Conservation (phyloP, 768 basidiomycete species). For the Boletus vermiculosoides region DNA sequence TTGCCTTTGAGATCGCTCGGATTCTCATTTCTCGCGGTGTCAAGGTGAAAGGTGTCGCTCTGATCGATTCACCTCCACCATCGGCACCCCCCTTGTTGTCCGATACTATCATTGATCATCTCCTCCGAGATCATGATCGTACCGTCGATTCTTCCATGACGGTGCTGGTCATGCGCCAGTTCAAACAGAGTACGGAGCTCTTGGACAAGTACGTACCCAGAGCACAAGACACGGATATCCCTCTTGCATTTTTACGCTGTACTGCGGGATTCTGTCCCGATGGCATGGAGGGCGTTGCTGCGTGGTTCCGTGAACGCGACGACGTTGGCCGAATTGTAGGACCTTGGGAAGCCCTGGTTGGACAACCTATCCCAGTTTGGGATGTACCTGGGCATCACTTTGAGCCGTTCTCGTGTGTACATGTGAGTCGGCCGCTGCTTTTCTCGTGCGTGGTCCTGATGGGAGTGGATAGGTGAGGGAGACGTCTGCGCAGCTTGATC, state of each 20-base stretch:
- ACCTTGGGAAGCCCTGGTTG: slow-evolving; percentile 50
- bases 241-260: slow-evolving; percentile 54
- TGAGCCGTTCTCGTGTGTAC: slow-evolving; percentile 46
- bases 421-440: slow-evolving; percentile 40
- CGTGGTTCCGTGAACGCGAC: slow-evolving; percentile 52
- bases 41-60: slow-evolving; percentile 52
- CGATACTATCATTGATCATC: slow-evolving; percentile 47
- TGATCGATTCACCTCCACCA: slow-evolving; percentile 69
- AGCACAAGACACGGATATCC: slow-evolving; percentile 26
- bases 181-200: slow-evolving; percentile 46
- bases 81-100: slow-evolving; percentile 51
- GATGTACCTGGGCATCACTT: slow-evolving; percentile 72
- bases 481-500: slow-evolving; percentile 25
- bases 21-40: slow-evolving; percentile 43
- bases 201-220: slow-evolving; percentile 47
- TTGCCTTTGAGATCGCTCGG: slow-evolving; percentile 62
- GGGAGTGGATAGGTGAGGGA: slow-evolving; percentile 10
- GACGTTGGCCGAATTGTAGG: slow-evolving; percentile 31
- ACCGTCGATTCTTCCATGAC: slow-evolving; percentile 32
- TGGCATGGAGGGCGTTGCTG: slow-evolving; percentile 38
- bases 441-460: background rate
- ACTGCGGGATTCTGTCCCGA: slow-evolving; percentile 42
- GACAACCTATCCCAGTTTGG: slow-evolving; percentile 39
- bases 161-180: slow-evolving; percentile 45
- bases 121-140: slow-evolving; percentile 36